Percentiles rank a stretch among this genome's conserved stretches.
phyloP scores from a whole-genome alignment of 2,329 filamentous ascomycete species.

The Monosporascus sp. region DNA sequence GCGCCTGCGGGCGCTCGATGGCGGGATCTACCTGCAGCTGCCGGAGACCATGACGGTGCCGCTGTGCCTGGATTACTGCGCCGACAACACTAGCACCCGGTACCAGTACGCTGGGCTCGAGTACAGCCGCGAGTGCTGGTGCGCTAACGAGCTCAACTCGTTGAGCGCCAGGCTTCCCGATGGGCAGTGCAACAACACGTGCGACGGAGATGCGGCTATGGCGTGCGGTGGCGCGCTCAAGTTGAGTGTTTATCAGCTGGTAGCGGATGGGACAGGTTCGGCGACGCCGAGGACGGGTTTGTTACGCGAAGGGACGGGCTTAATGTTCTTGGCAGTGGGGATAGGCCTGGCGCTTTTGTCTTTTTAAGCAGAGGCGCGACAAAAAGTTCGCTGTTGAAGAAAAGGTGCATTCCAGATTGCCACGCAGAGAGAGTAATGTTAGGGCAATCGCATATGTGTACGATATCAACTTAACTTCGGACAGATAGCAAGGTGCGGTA shows the following conservation, averaged over 20 bases:
- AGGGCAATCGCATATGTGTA: no score
- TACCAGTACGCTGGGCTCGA: conserved; percentile 49
- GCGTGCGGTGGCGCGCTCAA: conserved; percentile 48
- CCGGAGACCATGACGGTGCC: conserved; percentile 45
- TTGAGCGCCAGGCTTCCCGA: conserved; percentile 43
- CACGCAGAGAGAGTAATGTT: no score
- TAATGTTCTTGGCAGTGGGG: no score
- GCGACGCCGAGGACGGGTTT: no score
- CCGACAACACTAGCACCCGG: conserved; percentile 14
- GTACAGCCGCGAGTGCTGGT: conserved; percentile 54
- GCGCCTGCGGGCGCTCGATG: conserved; percentile 37
- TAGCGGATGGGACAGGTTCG: background rate
- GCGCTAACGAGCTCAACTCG: conserved; percentile 41
- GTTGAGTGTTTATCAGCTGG: conserved; percentile 35
- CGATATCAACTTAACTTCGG: no score
- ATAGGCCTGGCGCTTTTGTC: no score
- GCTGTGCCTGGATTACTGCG: conserved; percentile 44
- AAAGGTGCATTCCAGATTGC: no score
- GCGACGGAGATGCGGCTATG: conserved; percentile 44
- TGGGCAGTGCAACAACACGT: conserved; percentile 41
- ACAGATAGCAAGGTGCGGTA: no score
- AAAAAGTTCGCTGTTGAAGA: no score
- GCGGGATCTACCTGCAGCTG: conserved; percentile 34
- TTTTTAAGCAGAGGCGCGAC: no score
- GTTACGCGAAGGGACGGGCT: no score